Percentiles rank a stretch among this genome's conserved stretches.
Evolutionary conservation across 164 flowering plant genomes (phyloP).

Genomic region (Magnolia kwangsiensis): DNA sequence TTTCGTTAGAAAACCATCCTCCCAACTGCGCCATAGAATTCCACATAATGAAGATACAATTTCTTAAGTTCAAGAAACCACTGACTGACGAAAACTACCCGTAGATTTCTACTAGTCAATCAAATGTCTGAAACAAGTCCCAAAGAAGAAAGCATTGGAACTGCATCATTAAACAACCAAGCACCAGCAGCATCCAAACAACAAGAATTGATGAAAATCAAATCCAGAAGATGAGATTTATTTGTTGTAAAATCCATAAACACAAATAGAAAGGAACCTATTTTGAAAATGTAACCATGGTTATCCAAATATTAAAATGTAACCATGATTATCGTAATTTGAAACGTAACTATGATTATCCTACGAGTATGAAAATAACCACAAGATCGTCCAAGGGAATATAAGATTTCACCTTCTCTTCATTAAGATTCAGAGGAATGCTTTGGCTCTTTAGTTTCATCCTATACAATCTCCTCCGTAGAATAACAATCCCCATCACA

Average conservation of each 20-base stretch:
- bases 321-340: no score
- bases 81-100: not conserved
- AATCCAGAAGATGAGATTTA: not conserved
- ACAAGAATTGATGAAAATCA: not conserved
- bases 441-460: constrained; percentile 62
- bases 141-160: not conserved
- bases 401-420: constrained; percentile 66
- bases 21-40: not conserved
- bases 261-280: no score
- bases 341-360: no score
- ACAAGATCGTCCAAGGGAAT: not conserved
- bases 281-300: not conserved
- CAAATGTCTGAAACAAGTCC: not conserved
- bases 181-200: not conserved
- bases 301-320: not conserved
- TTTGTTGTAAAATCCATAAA: not conserved
- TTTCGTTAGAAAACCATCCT: not conserved
- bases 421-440: constrained; percentile 68
- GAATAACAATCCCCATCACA: constrained; percentile 60
- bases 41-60: not conserved
- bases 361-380: not conserved
- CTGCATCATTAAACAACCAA: not conserved
- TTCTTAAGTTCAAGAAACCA: not conserved
- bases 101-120: not conserved
- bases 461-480: constrained; percentile 63